Evolutionary conservation across 2,329 filamentous ascomycete species (phyloP), one percentile per base, ranked within the genome.

Genomic region (Paraconiothyrium brasiliense): DNA sequence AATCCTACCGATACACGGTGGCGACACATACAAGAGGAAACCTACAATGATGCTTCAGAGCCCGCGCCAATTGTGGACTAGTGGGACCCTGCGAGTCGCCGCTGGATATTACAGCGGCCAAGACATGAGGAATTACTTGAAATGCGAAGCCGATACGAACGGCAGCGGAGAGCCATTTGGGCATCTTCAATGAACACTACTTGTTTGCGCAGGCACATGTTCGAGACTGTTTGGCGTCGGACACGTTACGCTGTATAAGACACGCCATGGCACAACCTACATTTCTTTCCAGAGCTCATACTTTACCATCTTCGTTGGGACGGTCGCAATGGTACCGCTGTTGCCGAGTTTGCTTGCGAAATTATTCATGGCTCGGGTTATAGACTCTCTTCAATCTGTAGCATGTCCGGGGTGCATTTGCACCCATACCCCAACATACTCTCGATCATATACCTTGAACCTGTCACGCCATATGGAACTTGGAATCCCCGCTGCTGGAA

Each of bases 1-100:
- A 67, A 71, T 37, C n/a, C 62, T 46, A 49, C 67, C 63, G 73
- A 76, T 63, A 64, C 71, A 66, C 72, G 74, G 11, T 69, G 62
- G 62, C 64, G 73, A 54, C 59, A 69, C 30, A 65, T 71, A 58
- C 58, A 65, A 13, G 72, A 73, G 52, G 71, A 71, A 41, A 56
- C 50, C 3, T 61, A 60, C 41, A 62, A 58, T n/a, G 30, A 60
- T 54, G 44, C 50, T 13, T 10, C 39, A 7, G 37, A 58, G 27
- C 7, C 48, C 27, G 20, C 43, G 13, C 44, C 49, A 14, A 24
- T 8, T 20, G 35, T 24, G 34, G 54, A 58, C n/a, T 56, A 47
- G 41, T 52, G 30, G 39, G 4, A 11, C 22, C 11, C 10, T 24
- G n/a, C 27, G 51, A 43, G 24, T 32, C 16, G 32, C 30, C 27